Evolutionary conservation across 306 rosid species (phyloP).

Genomic region (Mimosa pudica): DNA sequence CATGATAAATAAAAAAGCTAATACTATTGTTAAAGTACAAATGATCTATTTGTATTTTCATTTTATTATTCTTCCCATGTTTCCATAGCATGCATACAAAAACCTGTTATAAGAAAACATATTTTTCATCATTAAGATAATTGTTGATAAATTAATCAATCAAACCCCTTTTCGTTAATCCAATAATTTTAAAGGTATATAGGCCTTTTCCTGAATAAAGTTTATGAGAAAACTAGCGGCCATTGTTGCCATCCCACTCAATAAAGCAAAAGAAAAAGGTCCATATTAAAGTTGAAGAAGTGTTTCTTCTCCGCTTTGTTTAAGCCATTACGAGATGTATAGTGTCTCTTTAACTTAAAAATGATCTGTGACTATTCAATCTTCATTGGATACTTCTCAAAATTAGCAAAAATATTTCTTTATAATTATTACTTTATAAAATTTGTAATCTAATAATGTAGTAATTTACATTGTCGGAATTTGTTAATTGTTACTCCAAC

Average conservation of each 20-base stretch:
- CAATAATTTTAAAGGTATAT: background rate
- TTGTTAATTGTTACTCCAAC: too few relatives aligned
- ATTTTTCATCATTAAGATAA: background rate
- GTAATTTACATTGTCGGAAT: too few relatives aligned
- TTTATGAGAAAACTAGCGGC: background rate
- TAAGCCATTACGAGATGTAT: background rate
- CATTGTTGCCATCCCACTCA: constrained; percentile 30
- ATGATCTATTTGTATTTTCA: too few relatives aligned
- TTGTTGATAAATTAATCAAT: background rate
- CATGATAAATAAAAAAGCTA: too few relatives aligned
- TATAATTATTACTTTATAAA: background rate
- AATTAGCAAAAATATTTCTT: background rate
- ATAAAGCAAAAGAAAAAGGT: background rate
- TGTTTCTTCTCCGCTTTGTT: constrained; percentile 22
- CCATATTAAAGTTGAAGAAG: constrained; percentile 30
- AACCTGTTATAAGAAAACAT: background rate
- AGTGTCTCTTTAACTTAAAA: background rate
- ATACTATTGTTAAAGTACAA: too few relatives aligned
- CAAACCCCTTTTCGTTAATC: background rate
- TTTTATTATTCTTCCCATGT: too few relatives aligned
- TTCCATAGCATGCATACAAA: too few relatives aligned
- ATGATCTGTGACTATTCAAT: background rate
- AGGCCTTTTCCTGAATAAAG: background rate
- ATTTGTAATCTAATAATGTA: too few relatives aligned
- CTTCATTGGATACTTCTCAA: background rate